phyloP scores from a whole-genome alignment of 108 stramenopile species.

The Phaeodactylum tricornutum region DNA sequence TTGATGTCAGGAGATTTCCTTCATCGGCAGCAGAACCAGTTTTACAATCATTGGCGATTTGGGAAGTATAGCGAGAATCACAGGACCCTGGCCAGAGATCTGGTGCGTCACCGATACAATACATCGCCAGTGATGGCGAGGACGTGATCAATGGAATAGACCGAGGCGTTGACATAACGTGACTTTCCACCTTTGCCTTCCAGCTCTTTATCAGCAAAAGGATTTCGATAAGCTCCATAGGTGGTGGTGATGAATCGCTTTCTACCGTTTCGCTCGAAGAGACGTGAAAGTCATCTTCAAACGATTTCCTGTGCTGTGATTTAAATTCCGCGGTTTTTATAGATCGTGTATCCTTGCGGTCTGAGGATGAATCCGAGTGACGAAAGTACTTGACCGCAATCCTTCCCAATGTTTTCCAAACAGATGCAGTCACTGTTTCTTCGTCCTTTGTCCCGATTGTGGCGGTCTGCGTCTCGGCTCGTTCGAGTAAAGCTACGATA shows the following conservation, averaged over 20 bases:
- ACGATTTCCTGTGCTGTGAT: slow-evolving; percentile 41
- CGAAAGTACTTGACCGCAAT: slow-evolving; percentile 70
- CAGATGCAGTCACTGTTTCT: slow-evolving; percentile 34
- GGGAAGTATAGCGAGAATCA: slow-evolving; percentile 22
- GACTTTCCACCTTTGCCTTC: slow-evolving; percentile 56
- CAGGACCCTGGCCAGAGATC: slow-evolving; percentile 77
- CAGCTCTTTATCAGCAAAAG: slow-evolving; percentile 47
- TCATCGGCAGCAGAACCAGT: slow-evolving; percentile 7
- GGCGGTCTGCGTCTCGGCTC: slow-evolving; percentile 39
- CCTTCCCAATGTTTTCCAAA: slow-evolving; percentile 50
- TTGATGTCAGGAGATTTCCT: slow-evolving; percentile 9
- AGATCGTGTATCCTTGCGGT: slow-evolving; percentile 35
- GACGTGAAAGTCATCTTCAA: slow-evolving; percentile 57
- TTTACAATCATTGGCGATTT: slow-evolving; percentile 14
- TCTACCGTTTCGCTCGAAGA: slow-evolving; percentile 3
- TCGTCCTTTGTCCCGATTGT: slow-evolving; percentile 24
- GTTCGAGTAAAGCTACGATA: slow-evolving; percentile 66
- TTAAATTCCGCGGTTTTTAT: slow-evolving; percentile 69
- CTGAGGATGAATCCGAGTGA: slow-evolving; percentile 15
- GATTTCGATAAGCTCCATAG: slow-evolving; percentile 26
- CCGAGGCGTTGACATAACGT: slow-evolving; percentile 46
- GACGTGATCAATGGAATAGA: slow-evolving; percentile 45
- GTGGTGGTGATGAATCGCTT: not conserved
- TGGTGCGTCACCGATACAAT: slow-evolving; percentile 37
- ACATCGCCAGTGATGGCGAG: slow-evolving; percentile 62